Conservation (phyloP, 208 protist species). For the Crithidia fasciculata region DNA sequence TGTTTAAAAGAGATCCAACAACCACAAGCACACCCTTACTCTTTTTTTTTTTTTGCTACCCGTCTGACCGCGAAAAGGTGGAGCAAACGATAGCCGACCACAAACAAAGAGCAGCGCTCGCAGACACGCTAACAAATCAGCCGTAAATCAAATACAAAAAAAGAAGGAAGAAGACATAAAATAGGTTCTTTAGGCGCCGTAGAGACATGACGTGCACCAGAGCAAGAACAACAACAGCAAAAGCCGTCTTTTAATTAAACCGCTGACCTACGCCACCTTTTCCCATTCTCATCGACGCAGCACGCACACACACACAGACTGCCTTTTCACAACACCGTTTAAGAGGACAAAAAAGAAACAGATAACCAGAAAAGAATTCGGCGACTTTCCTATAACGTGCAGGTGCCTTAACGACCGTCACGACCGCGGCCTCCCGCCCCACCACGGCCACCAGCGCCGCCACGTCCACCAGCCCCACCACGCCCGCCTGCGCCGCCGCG, state of each 20-base stretch:
- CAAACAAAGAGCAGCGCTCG: not conserved
- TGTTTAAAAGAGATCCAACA: not conserved
- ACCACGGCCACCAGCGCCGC: slow-evolving; percentile 31
- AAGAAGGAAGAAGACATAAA: not conserved
- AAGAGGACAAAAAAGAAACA: not conserved
- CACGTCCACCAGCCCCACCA: slow-evolving; percentile 26
- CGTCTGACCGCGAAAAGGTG: too few species aligned
- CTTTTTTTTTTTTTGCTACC: slow-evolving; percentile 12
- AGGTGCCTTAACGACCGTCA: slow-evolving; percentile 16
- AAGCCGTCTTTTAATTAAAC: too few species aligned
- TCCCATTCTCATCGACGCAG: too few species aligned
- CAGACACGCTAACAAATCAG: not conserved
- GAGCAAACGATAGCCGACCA: not conserved
- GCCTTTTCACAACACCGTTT: not conserved
- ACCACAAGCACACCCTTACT: too few species aligned
- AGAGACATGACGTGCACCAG: not conserved
- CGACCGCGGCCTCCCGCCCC: slow-evolving; percentile 18
- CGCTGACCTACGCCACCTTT: too few species aligned
- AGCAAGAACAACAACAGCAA: not conserved
- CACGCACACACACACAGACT: not conserved
- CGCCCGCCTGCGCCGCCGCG: slow-evolving; percentile 15
- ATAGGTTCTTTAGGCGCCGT: not conserved
- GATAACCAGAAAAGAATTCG: too few species aligned
- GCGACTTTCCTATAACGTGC: too few species aligned
- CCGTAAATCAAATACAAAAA: not conserved